A percentile compares a stretch with the other conserved stretches of the same genome.
phyloP scores from a whole-genome alignment of 305 asterid species.

The Rubia peregrina region DNA sequence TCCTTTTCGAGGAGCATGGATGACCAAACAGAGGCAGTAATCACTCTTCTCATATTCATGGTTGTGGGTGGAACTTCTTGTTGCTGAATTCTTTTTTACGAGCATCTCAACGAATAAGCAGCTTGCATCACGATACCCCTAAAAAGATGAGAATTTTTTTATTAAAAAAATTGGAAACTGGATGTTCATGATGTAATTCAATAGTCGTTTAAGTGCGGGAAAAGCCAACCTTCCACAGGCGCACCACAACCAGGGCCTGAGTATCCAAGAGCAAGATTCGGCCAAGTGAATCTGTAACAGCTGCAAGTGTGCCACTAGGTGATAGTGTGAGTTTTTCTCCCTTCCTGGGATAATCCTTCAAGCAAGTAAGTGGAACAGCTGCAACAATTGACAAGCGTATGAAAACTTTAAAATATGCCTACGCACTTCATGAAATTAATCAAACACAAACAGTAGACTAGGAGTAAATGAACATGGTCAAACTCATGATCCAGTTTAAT shows the following conservation, averaged over 20 bases:
- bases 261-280: conserved; percentile 92
- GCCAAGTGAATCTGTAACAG: conserved; percentile 93
- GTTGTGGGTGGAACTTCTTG: conserved; percentile 26
- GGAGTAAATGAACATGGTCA: not conserved
- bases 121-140: conserved; percentile 99
- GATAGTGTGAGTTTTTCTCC: conserved; percentile 93
- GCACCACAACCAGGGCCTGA: conserved; percentile 90
- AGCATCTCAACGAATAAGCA: conserved; percentile 96
- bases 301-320: conserved; percentile 94
- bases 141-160: conserved; percentile 8
- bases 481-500: not conserved
- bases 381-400: conserved; percentile 26
- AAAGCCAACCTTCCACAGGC: conserved; percentile 77
- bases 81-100: conserved; percentile 44
- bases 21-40: conserved; percentile 83
- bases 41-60: conserved; percentile 57
- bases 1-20: conserved; percentile 95
- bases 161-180: not conserved
- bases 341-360: conserved; percentile 90
- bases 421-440: not conserved
- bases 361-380: conserved; percentile 86
- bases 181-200: not conserved
- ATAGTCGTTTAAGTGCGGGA: not conserved
- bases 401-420: not conserved
- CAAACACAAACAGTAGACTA: not conserved